Conservation (phyloP, 2,329 filamentous ascomycete species). For the Trichoderma sp. region DNA sequence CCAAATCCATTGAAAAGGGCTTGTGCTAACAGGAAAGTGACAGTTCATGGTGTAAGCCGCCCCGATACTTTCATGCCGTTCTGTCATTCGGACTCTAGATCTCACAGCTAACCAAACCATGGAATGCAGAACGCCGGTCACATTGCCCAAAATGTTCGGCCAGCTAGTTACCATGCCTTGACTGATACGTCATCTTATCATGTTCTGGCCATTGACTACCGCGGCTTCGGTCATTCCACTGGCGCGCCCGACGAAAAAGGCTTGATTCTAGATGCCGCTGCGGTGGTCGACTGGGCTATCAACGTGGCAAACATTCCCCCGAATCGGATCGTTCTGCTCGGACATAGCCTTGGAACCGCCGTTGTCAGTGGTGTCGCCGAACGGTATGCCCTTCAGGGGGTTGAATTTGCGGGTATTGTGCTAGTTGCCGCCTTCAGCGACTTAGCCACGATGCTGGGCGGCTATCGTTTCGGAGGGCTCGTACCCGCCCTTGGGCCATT, state of each 20-base stretch:
- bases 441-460: constrained; percentile 70
- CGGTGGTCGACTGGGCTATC: constrained; percentile 73
- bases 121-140: constrained; percentile 75
- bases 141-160: constrained; percentile 74
- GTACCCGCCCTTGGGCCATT: constrained; percentile 80
- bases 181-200: constrained; percentile 74
- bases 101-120: constrained; percentile 26
- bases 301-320: constrained; percentile 64
- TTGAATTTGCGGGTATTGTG: constrained; percentile 77
- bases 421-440: constrained; percentile 79
- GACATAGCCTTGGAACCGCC: constrained; percentile 87
- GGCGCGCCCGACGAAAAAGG: constrained; percentile 80
- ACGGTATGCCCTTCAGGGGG: constrained; percentile 60
- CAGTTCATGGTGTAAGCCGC: constrained; percentile 64
- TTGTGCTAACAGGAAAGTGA: constrained; percentile 5
- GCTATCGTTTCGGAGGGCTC: constrained; percentile 76
- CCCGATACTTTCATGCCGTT: too few relatives aligned
- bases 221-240: constrained; percentile 80
- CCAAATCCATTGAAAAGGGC: background rate
- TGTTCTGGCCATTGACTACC: constrained; percentile 86
- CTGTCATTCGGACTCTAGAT: constrained; percentile 31
- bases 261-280: constrained; percentile 74
- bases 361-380: constrained; percentile 76
- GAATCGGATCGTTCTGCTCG: constrained; percentile 74
- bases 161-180: constrained; percentile 75